Evolutionary conservation across 257 asterid genomes (phyloP).

Genomic region (Ligustrum vulgare): DNA sequence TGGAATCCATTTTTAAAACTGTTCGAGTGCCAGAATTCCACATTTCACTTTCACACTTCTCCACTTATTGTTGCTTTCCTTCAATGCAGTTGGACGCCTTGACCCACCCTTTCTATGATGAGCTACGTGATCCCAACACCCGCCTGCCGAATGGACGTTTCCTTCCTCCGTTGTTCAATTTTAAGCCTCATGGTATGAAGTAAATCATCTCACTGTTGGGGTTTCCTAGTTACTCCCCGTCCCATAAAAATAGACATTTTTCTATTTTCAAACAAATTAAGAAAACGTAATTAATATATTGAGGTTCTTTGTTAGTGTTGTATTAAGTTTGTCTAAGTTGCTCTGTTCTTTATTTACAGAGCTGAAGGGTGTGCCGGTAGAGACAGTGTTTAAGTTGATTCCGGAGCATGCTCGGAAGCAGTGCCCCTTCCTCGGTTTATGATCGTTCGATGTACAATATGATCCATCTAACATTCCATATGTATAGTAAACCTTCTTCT

Average conservation of each 20-base stretch:
- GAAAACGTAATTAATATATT: no score
- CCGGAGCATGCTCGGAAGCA: conserved; percentile 88
- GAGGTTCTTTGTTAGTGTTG: neutral
- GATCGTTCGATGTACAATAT: conserved; percentile 31
- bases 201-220: neutral
- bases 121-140: conserved; percentile 58
- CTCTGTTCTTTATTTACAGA: conserved; percentile 37
- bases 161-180: conserved; percentile 80
- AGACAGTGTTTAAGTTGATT: conserved; percentile 59
- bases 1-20: neutral
- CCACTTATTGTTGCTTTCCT: neutral
- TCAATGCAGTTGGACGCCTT: conserved; percentile 58
- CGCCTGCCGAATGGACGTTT: conserved; percentile 72
- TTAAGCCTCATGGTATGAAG: conserved; percentile 64
- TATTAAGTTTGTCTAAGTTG: neutral
- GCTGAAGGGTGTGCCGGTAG: conserved; percentile 74
- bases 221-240: no score
- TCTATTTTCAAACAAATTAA: no score
- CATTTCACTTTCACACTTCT: no score
- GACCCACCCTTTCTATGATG: conserved; percentile 69
- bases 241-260: no score
- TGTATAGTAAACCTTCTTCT: conserved; percentile 7
- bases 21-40: neutral
- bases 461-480: conserved; percentile 14
- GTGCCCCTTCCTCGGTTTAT: conserved; percentile 60